These are phyloP conservation scores for Bolboschoenus planiculmis DNA, from an alignment of 176 grass and related monocot genomes.

Conservation along the genomic window DNA sequence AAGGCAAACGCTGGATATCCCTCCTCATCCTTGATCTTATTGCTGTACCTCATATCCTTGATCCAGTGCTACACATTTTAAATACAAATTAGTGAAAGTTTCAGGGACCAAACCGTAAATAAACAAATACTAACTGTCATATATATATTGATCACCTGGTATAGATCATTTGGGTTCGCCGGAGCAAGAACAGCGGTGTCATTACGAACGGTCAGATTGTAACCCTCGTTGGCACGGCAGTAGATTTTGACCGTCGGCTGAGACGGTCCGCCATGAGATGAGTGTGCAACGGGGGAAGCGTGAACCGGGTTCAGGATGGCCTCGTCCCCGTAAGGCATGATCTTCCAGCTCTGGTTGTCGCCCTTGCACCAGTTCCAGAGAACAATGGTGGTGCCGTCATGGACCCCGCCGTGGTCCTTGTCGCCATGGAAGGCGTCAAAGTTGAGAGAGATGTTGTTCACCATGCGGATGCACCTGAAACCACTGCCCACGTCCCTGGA, in stretches of 20 bases:
- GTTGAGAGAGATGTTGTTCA: no score
- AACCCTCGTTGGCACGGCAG: slow-evolving; percentile 67
- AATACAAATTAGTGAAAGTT: not conserved
- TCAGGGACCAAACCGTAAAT: not conserved
- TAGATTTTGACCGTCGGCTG: slow-evolving; percentile 67
- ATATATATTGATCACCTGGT: slow-evolving; percentile 25
- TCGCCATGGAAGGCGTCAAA: no score
- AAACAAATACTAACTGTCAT: not conserved
- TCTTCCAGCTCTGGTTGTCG: slow-evolving; percentile 95
- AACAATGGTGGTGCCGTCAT: slow-evolving; percentile 57
- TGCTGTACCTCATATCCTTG: slow-evolving; percentile 64
- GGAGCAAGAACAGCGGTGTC: slow-evolving; percentile 54
- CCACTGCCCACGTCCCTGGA: no score
- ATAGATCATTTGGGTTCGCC: slow-evolving; percentile 53
- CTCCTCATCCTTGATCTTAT: slow-evolving; percentile 65
- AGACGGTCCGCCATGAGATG: not conserved
- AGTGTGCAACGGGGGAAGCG: slow-evolving; percentile 5
- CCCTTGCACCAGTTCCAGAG: slow-evolving; percentile 84
- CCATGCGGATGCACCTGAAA: no score
- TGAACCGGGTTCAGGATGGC: slow-evolving; percentile 19
- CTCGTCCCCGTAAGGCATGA: slow-evolving; percentile 58
- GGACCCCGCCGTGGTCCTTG: no score
- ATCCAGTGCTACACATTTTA: slow-evolving; percentile 55
- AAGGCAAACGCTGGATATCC: slow-evolving; percentile 75
- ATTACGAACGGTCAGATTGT: slow-evolving; percentile 55